These are phyloP conservation scores for Malus sylvestris DNA, from an alignment of 306 rosid genomes.

Conservation along the genomic window DNA sequence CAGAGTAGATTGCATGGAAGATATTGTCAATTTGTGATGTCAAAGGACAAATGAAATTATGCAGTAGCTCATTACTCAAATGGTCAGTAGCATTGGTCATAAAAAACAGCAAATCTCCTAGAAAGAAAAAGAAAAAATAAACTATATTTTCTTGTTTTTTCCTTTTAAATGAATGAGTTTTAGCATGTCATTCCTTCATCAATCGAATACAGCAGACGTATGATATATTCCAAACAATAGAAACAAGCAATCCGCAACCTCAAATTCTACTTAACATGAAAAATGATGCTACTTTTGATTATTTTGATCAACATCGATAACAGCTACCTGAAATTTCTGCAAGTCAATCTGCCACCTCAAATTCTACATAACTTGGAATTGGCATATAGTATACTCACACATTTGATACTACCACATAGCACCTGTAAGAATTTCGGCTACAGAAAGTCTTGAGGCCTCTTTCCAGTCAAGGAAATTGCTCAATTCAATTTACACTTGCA, in stretches of 20 bases:
- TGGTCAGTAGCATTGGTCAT: not conserved
- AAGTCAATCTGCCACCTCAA: not conserved
- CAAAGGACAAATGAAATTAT: not conserved
- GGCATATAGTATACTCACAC: not conserved
- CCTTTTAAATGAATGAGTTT: not conserved
- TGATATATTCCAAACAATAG: not conserved
- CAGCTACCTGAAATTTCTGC: not conserved
- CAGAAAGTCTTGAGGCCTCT: not conserved
- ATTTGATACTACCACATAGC: not conserved
- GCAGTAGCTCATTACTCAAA: not conserved
- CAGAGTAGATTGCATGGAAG: conserved; percentile 1
- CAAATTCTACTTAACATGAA: not conserved
- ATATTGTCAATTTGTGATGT: no score
- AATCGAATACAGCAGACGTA: not conserved
- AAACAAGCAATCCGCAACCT: not conserved
- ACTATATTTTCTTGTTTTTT: not conserved
- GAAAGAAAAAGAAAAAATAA: not conserved
- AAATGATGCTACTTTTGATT: not conserved
- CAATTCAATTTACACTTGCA: not conserved
- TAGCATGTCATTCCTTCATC: not conserved
- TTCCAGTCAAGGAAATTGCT: not conserved
- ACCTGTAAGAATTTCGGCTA: not conserved
- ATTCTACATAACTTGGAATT: not conserved
- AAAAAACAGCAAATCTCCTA: not conserved
- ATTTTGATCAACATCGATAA: not conserved